Percentiles rank a stretch among this genome's conserved stretches.
These are phyloP conservation scores for Candida sp. DNA, from an alignment of 1,139 yeast genomes.

Conservation along the genomic window DNA sequence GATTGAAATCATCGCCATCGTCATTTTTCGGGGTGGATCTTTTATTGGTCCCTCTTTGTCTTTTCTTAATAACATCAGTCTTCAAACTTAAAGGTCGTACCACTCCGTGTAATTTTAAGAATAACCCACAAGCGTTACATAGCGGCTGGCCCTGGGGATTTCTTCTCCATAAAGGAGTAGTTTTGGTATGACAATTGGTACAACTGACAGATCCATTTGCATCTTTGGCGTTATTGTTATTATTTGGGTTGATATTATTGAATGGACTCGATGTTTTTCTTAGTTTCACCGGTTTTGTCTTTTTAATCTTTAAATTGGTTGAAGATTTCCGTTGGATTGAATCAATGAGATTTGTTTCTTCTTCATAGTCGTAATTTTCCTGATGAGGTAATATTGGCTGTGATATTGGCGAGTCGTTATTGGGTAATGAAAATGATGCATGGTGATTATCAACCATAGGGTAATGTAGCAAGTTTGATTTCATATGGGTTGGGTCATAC, in stretches of 20 bases:
- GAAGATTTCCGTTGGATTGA: neutral
- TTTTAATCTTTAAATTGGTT: conserved; percentile 2
- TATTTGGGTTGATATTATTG: neutral
- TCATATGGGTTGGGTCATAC: conserved; percentile 5
- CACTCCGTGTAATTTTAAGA: conserved; percentile 55
- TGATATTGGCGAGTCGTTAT: neutral
- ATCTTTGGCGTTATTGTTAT: conserved; percentile 4
- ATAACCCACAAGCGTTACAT: conserved; percentile 61
- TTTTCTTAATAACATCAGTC: conserved; percentile 86
- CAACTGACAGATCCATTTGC: conserved; percentile 21
- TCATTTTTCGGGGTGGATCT: conserved; percentile 2
- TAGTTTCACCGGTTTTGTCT: conserved; percentile 6
- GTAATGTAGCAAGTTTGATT: neutral
- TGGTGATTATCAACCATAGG: neutral
- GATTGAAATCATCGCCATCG: conserved; percentile 40
- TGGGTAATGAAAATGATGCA: neutral
- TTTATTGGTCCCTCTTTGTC: conserved; percentile 24
- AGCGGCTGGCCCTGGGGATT: conserved; percentile 52
- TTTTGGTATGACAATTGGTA: conserved; percentile 52
- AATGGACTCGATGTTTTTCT: conserved; percentile 6
- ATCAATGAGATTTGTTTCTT: neutral
- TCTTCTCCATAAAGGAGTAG: conserved; percentile 60
- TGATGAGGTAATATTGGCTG: neutral
- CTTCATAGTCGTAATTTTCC: neutral
- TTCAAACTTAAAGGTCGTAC: conserved; percentile 64